Evolutionary conservation across 139 green algal species (phyloP).

Genomic region (Edaphochlamys debaryana): DNA sequence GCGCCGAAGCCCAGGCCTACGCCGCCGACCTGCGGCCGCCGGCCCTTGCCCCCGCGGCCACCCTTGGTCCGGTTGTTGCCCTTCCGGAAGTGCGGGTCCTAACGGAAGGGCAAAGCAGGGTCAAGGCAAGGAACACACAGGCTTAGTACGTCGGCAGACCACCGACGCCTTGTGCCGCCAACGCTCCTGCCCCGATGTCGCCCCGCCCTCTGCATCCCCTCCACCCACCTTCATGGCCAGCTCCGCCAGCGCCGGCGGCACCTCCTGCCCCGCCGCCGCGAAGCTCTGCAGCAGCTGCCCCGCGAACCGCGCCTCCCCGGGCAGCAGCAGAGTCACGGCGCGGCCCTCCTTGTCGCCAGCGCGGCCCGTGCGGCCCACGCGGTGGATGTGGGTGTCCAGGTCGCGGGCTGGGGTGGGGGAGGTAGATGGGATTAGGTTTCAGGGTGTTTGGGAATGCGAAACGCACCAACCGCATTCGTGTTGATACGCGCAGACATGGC

Average conservation of each 20-base stretch:
- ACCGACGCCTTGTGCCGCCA: too few species aligned
- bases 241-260: conserved; percentile 71
- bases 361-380: conserved; percentile 88
- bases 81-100: conserved; percentile 54
- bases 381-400: conserved; percentile 92
- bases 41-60: conserved; percentile 42
- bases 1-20: conserved; percentile 78
- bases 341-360: conserved; percentile 93
- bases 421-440: too few species aligned
- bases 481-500: too few species aligned
- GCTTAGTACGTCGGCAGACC: too few species aligned
- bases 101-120: too few species aligned
- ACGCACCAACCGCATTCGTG: too few species aligned
- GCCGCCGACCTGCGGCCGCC: conserved; percentile 60
- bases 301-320: conserved; percentile 75
- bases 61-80: conserved; percentile 54
- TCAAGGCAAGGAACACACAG: too few species aligned
- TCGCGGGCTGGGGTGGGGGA: too few species aligned
- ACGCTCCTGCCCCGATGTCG: too few species aligned
- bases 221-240: conserved; percentile 71
- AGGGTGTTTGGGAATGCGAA: too few species aligned
- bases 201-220: background rate
- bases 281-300: conserved; percentile 80
- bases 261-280: conserved; percentile 76
- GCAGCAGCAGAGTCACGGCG: conserved; percentile 86